Percentiles rank a stretch among this genome's conserved stretches.
phyloP scores from a whole-genome alignment of 371 early-diverging fungal genomes.

The Massospora cicadina region DNA sequence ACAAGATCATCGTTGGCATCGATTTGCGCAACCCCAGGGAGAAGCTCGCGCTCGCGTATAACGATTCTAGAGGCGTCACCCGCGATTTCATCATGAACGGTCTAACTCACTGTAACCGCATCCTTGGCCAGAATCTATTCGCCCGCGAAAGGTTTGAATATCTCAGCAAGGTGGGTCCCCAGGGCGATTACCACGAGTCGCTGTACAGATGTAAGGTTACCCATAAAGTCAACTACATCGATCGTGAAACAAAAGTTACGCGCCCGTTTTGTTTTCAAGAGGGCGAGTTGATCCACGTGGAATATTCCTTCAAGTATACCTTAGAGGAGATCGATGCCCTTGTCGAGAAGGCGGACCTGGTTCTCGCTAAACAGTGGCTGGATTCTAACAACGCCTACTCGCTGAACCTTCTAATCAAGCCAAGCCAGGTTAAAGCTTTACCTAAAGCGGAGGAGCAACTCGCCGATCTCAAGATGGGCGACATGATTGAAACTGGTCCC shows the following conservation, averaged over 20 bases:
- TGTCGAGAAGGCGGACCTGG: constrained; percentile 30
- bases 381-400: constrained; percentile 41
- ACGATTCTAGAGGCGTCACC: constrained; percentile 59
- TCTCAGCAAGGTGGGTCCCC: constrained; percentile 47
- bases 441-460: background rate
- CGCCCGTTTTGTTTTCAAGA: constrained; percentile 25
- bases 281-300: constrained; percentile 73
- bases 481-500: background rate
- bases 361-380: constrained; percentile 34
- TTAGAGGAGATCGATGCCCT: constrained; percentile 33
- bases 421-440: constrained; percentile 12
- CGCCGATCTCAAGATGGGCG: background rate
- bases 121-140: constrained; percentile 37
- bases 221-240: constrained; percentile 24
- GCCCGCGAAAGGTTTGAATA: constrained; percentile 44
- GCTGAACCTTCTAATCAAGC: constrained; percentile 51
- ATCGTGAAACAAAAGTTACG: constrained; percentile 14
- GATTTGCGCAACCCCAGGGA: constrained; percentile 54
- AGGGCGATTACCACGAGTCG: constrained; percentile 61
- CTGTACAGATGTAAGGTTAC: constrained; percentile 40
- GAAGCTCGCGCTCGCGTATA: constrained; percentile 60
- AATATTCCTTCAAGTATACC: constrained; percentile 73
- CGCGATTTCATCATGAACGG: constrained; percentile 73
- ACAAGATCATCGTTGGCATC: constrained; percentile 61
- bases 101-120: constrained; percentile 48